Base-by-base conservation (phyloP, 2,329 filamentous ascomycete genomes). In the Cercospora citrullina region DNA sequence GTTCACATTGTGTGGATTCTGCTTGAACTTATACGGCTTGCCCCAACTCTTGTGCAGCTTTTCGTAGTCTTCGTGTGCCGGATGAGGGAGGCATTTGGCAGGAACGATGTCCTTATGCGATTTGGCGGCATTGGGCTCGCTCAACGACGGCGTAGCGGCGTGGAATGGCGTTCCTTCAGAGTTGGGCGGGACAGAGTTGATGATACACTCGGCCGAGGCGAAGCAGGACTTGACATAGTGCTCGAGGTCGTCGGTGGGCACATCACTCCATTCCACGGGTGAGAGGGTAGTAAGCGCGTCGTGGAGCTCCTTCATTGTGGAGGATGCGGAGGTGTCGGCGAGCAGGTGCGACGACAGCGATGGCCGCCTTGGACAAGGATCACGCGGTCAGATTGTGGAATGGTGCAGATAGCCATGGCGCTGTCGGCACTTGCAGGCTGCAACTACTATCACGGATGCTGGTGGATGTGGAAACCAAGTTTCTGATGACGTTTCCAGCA, bases 31-130 rank as follows among this genome's bases (percentile, higher is more conserved):
- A 75, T 94, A 81, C 51, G 93, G 90, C 79, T 96, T 97, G 53
- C 87, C 87, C 93, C 94, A 97, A 79, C 92, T 87, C 75, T 91
- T 91, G 67, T 89, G 88, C n/a, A 97, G 81, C 21, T 85, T 81
- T 30, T 82, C 82, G 33, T 88, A 83, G n/a, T 87, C 80, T 8
- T 84, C 79, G 23, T 85, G 80, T 3, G 85, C 81, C 1, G 84
- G 81, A 39, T 79, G 78, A 60, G 82, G 79, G 62, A 86, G 83
- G 7, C 83, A 85, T 18, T 81, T 75, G 2, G 87, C 86, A 64
- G 84, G 77, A 51, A 83, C 82, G 63, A 89, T 80, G 69, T 88
- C 83, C 57, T 84, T 82, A 36, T 83, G 81, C 70, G 80, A 84
- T 53, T 77, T 76, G 10, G 83, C 84, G 64, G 82, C 79, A 65